phyloP scores from a whole-genome alignment of 305 asterid genomes.

The Coffea humblotiana region DNA sequence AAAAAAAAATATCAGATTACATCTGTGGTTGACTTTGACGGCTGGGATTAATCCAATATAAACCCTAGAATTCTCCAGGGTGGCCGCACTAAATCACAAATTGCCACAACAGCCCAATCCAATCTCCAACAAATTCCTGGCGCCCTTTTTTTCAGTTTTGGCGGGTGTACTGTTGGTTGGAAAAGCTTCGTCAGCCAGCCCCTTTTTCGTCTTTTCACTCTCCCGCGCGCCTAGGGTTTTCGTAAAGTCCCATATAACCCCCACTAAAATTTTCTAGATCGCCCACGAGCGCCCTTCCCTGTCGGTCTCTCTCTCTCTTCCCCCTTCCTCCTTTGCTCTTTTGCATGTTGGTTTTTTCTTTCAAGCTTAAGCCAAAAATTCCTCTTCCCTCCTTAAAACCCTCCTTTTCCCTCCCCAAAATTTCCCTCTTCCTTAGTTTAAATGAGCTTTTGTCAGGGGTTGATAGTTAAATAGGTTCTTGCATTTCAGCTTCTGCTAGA shows the following conservation, averaged over 20 bases:
- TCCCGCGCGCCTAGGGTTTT: conserved; percentile 33
- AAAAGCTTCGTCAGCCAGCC: conserved; percentile 8
- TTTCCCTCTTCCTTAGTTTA: not conserved
- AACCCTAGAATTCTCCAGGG: conserved; percentile 17
- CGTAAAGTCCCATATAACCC: conserved; percentile 27
- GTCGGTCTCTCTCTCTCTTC: not conserved
- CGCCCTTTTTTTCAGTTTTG: conserved; percentile 16
- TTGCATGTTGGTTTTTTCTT: conserved; percentile 10
- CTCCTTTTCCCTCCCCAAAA: conserved; percentile 1
- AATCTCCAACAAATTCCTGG: not conserved
- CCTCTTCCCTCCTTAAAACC: conserved; percentile 12
- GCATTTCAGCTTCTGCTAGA: not conserved
- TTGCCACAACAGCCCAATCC: not conserved
- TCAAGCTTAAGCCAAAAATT: conserved; percentile 6
- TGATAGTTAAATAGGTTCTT: not conserved
- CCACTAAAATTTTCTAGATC: conserved; percentile 9
- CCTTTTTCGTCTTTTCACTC: conserved; percentile 3
- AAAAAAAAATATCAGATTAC: no score
- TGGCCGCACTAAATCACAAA: conserved; percentile 6
- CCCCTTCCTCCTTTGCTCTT: not conserved
- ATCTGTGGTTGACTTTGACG: conserved; percentile 1
- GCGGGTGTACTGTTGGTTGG: conserved; percentile 17
- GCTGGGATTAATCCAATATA: conserved; percentile 1
- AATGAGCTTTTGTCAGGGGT: not conserved
- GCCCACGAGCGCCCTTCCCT: conserved; percentile 19